Conservation (phyloP, 1,139 yeast species). For the Magnusiomyces starmeri region DNA sequence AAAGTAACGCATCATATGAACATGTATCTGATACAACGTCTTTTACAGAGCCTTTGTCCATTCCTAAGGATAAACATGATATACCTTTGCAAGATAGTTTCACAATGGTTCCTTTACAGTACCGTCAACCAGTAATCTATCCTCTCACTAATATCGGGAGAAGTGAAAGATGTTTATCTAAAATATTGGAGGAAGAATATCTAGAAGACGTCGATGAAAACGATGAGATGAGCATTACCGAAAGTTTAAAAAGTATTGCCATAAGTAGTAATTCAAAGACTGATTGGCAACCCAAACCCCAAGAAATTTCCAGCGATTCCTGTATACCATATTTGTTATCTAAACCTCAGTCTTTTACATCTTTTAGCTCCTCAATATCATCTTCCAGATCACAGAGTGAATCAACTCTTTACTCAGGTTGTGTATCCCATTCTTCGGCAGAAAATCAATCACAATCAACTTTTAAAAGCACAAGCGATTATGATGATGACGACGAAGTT, state of each 20-base stretch:
- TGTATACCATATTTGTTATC: background rate
- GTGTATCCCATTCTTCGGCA: background rate
- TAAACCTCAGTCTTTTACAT: background rate
- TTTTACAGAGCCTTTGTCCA: too few species aligned
- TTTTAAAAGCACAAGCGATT: too few species aligned
- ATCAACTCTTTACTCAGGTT: background rate
- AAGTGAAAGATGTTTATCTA: slow-evolving; percentile 11
- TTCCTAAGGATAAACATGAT: background rate
- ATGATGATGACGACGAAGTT: background rate
- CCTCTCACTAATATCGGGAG: background rate
- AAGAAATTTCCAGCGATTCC: background rate
- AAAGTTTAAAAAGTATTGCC: background rate
- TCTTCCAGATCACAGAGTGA: background rate
- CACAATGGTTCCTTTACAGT: background rate
- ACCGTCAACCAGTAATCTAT: background rate
- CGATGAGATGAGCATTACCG: background rate
- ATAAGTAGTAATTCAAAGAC: background rate
- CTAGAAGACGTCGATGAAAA: background rate
- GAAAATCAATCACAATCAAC: background rate
- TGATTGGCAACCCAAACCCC: background rate
- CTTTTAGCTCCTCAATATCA: background rate
- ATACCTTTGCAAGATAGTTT: background rate
- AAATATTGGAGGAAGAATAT: slow-evolving; percentile 14
- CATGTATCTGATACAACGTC: too few species aligned
- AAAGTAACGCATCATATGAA: too few species aligned